Evolutionary conservation across 2,329 filamentous ascomycete genomes (phyloP).

Genomic region (Sordariomycetes sp.): DNA sequence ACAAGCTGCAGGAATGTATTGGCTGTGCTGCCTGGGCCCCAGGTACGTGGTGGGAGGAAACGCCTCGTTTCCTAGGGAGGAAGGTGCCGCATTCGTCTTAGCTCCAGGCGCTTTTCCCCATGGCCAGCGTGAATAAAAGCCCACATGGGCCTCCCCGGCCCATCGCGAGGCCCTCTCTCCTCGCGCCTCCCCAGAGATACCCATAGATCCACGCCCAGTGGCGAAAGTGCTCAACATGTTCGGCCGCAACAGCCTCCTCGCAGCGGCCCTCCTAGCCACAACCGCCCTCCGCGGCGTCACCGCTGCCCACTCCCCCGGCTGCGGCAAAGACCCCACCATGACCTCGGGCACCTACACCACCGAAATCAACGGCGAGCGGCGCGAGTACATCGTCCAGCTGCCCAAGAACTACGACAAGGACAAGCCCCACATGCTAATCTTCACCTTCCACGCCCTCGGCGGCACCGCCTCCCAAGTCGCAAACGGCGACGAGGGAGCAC

Average conservation of each 20-base stretch:
- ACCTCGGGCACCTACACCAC: constrained; percentile 16
- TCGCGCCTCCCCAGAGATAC: too few species aligned
- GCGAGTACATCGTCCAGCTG: constrained; percentile 23
- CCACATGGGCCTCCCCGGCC: too few species aligned
- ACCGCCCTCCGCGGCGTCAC: neutral
- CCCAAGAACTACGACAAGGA: constrained; percentile 15
- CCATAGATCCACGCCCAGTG: too few species aligned
- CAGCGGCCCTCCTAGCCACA: neutral
- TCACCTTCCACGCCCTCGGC: constrained; percentile 21
- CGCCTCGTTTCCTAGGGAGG: too few species aligned
- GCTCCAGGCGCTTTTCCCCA: too few species aligned
- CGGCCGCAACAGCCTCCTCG: neutral
- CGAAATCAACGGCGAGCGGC: constrained; percentile 20
- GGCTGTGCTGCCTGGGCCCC: too few species aligned
- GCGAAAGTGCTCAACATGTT: too few species aligned
- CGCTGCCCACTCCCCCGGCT: constrained; percentile 12
- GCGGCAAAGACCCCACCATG: constrained; percentile 16
- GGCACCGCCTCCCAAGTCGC: constrained; percentile 23
- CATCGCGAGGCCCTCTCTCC: too few species aligned
- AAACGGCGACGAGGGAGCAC: constrained; percentile 11
- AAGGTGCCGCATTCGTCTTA: too few species aligned
- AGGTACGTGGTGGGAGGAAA: too few species aligned
- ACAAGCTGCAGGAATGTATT: too few species aligned
- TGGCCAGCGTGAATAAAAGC: too few species aligned
- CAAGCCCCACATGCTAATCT: constrained; percentile 15